These are phyloP conservation scores for Vigna angularis DNA, from an alignment of 306 rosid genomes.

Conservation along the genomic window DNA sequence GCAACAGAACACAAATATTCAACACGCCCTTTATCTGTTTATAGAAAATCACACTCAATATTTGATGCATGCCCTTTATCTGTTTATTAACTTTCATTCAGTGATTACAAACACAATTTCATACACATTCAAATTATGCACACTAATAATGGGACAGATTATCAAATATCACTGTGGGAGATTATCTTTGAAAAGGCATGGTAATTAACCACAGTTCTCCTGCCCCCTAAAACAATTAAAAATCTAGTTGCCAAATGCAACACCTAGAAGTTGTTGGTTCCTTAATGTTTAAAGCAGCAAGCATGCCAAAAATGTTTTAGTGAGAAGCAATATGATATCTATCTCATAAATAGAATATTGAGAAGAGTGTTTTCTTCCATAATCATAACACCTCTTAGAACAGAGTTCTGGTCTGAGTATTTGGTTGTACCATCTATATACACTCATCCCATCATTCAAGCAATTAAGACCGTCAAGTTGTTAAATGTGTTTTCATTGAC, in stretches of 20 bases:
- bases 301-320: not conserved
- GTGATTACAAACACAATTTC: not conserved
- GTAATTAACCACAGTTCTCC: not conserved
- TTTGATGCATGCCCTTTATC: not conserved
- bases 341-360: no score
- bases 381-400: not conserved
- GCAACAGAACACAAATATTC: constrained; percentile 14
- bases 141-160: not conserved
- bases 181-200: not conserved
- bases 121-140: constrained; percentile 1
- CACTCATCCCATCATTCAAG: not conserved
- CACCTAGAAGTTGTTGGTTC: not conserved
- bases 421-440: not conserved
- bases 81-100: not conserved
- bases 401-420: not conserved
- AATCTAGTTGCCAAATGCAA: not conserved
- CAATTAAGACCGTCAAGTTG: not conserved
- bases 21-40: not conserved
- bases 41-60: no score
- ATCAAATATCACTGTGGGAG: not conserved
- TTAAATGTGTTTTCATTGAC: not conserved
- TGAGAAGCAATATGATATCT: not conserved
- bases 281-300: not conserved
- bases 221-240: not conserved
- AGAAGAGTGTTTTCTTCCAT: not conserved